Base-by-base conservation (phyloP, 148 eudicot species). In the Silene uniflora region DNA sequence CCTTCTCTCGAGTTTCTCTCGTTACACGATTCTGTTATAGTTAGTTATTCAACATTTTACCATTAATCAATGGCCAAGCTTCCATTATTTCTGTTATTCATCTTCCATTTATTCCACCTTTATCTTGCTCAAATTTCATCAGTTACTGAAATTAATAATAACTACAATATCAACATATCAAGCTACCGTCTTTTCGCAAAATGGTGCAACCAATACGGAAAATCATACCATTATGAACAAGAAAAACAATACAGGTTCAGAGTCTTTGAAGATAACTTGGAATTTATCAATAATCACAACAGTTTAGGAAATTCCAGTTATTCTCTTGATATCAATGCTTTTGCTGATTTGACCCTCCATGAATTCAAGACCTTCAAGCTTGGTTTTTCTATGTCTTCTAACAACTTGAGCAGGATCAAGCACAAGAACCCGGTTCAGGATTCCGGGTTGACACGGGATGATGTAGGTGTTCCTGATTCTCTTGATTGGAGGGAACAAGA, bases 401-500 rank as follows among this genome's bases (percentile, higher is more conserved):
- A 76, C 75, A 74, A 77, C 79, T 72, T 84, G 73, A 82, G 75
- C 10, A 62, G 86, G 74, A 14, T 88, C 52, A 83, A 81, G 65
- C 47, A 75, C 10, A 47, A 61, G 14, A 60, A 75, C 76, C 76
- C 72, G 54, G 77, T 25, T 76, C 76, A 59, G 19, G 66, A 22
- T 60, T 29, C 74, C 59, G 44, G 44, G 44, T 39, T 6, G 44
- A 39, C 64, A 60, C 74, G 21, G 44, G 1, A 3, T n/a, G 85
- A 73, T 62, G 60, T 87, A 19, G 85, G 75, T 63, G 17, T 88
- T 79, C 98, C 95, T 69, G 44, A 67, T 84, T 84, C 89, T 17
- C 14, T 92, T 72, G 99, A 96, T 89, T 96, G 99, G 99, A 88
- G 98, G 84, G 75, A 82, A 72, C 75, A 85, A 74, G 99, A 97